These are phyloP conservation scores for Ephemerocybe angulata DNA, from an alignment of 768 basidiomycete genomes.

Conservation along the genomic window DNA sequence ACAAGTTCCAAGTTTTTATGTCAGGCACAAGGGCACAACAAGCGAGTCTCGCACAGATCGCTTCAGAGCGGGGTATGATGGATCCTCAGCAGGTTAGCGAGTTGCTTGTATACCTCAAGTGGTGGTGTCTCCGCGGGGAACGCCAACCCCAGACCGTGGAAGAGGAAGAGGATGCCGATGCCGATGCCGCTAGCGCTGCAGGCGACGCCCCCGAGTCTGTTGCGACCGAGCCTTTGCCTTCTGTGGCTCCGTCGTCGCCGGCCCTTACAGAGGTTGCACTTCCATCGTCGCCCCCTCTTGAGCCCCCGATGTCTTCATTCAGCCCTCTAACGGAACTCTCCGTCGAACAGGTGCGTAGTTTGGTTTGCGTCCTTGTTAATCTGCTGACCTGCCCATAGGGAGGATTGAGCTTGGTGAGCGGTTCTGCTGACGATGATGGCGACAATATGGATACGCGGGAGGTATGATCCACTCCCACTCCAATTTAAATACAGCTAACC, in stretches of 20 bases:
- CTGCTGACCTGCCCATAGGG: conserved; percentile 2
- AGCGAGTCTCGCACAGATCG: conserved; percentile 4
- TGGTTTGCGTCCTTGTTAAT: background rate
- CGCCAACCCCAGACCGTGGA: background rate
- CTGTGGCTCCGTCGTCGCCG: conserved; percentile 18
- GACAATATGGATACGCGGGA: conserved; percentile 1
- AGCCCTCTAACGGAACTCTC: conserved; percentile 1
- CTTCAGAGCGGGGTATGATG: conserved; percentile 39
- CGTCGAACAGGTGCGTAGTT: conserved; percentile 12
- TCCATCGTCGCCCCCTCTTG: conserved; percentile 18
- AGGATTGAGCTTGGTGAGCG: background rate
- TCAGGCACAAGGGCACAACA: conserved; percentile 36
- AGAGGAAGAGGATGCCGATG: conserved; percentile 1
- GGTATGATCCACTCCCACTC: background rate
- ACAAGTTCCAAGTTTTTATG: conserved; percentile 53
- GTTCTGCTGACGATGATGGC: background rate
- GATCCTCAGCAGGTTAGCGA: conserved; percentile 35
- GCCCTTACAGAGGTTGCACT: conserved; percentile 13
- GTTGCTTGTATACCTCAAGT: conserved; percentile 31
- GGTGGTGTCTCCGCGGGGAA: conserved; percentile 44
- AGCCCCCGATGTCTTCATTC: conserved; percentile 25
- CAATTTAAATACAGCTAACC: too few relatives aligned
- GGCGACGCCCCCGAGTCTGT: background rate
- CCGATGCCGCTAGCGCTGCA: conserved; percentile 1
- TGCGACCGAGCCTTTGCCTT: background rate